Percentiles rank a stretch among this genome's conserved stretches.
Conservation (phyloP, 345 rosid genomes). For the Mangifera indica region DNA sequence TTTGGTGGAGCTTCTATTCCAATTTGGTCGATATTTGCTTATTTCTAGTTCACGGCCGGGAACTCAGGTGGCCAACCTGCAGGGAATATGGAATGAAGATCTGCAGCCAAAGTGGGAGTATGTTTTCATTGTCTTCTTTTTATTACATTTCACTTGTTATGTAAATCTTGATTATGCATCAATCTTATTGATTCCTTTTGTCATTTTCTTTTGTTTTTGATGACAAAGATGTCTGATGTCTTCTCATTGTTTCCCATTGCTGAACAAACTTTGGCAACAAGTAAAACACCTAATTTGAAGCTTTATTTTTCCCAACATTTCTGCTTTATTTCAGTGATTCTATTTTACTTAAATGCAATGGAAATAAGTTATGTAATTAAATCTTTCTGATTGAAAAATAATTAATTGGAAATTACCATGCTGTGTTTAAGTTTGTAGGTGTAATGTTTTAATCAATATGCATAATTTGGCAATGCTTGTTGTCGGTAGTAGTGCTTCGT, state of each 20-base stretch:
- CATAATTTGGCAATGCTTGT: background rate
- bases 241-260: background rate
- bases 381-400: background rate
- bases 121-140: conserved; percentile 26
- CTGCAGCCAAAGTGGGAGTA: conserved; percentile 88
- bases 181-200: background rate
- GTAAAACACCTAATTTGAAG: too few relatives aligned
- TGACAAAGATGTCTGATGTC: background rate
- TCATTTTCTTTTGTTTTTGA: background rate
- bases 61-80: conserved; percentile 89
- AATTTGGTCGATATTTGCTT: conserved; percentile 80
- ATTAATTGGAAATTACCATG: background rate
- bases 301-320: too few relatives aligned
- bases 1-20: conserved; percentile 77
- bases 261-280: too few relatives aligned
- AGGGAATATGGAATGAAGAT: conserved; percentile 93
- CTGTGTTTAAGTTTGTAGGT: background rate
- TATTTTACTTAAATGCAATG: background rate
- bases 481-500: background rate
- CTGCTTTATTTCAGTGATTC: background rate
- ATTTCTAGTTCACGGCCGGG: conserved; percentile 90
- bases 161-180: background rate
- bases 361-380: background rate
- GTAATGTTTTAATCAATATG: background rate
- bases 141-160: background rate